Base-by-base conservation (phyloP, 257 asterid species). In the Primulina huaijiensis region DNA sequence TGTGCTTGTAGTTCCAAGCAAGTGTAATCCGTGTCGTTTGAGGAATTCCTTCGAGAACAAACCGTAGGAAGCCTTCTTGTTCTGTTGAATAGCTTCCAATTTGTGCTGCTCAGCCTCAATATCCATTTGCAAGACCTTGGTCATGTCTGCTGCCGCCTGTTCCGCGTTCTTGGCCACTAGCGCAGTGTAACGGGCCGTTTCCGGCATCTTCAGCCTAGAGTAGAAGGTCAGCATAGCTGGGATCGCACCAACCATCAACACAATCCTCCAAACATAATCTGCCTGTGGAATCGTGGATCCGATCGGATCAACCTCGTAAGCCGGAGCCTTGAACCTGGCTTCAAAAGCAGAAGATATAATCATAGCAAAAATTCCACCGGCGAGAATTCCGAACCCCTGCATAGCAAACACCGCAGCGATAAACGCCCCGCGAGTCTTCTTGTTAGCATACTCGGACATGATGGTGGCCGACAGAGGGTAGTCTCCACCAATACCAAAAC, bases 401-500 rank as follows among this genome's bases (percentile, higher is more conserved):
- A 78, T 78, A 1, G 82, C 82, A 66, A 78, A 78, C 31, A 78
- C 79, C 2, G 76, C 79, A 0, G 78, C 82, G 0, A 78, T 65
- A 38, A 78, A 74, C 23, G 78, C 72, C 0, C 82, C 76, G 1
- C 78, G 72, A 35, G 75, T 78, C 31, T 78, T 78, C 74, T 78
- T 78, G 23, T 74, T 78, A 5, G 80, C 79, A 5, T 75, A 75
- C 57, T 75, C 83, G 0, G 83, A 75, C 83, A 75, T 79, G 17
- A 79, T 74, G 12, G 80, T 75, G 7, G 81, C 83, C 0, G 83
- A 79, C 2, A 79, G 64, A 0, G 79, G 77, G 29, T 74, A 79
- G 29, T 74, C 79, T 1, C 83, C 82, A 1, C 79, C 82, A 37
- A 74, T 74, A 8, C 82, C 82, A 11, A 78, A 78, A 8, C 83